Percentiles rank a stretch among this genome's conserved stretches.
These are phyloP conservation scores for Yamadazyma akitaensis DNA, from an alignment of 805 yeast species.

Conservation along the genomic window DNA sequence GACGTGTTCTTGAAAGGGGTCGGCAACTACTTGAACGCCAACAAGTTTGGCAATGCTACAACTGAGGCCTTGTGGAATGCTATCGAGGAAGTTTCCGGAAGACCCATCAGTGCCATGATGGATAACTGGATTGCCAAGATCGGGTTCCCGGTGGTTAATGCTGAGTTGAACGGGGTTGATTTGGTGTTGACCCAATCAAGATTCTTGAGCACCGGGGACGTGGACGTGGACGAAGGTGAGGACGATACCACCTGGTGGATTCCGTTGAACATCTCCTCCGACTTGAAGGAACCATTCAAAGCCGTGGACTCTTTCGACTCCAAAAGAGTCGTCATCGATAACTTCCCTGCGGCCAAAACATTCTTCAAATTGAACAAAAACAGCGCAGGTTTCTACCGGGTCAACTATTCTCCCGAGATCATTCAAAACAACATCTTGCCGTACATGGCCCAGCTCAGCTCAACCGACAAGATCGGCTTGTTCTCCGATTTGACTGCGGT, in stretches of 20 bases:
- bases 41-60: constrained; percentile 67
- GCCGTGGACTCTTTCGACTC: constrained; percentile 23
- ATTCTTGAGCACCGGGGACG: constrained; percentile 63
- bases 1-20: constrained; percentile 72
- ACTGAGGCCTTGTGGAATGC: constrained; percentile 73
- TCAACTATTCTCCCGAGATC: constrained; percentile 44
- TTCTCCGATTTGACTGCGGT: constrained; percentile 51
- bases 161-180: constrained; percentile 32
- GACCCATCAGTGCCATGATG: constrained; percentile 58
- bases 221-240: constrained; percentile 55
- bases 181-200: constrained; percentile 54
- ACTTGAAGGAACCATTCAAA: constrained; percentile 6
- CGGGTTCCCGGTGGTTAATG: constrained; percentile 70
- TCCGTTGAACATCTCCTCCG: constrained; percentile 41
- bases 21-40: constrained; percentile 58
- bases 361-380: constrained; percentile 49
- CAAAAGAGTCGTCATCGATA: constrained; percentile 19
- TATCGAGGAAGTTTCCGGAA: constrained; percentile 58
- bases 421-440: constrained; percentile 40
- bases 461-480: constrained; percentile 52
- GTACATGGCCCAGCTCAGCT: constrained; percentile 34
- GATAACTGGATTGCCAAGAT: constrained; percentile 68
- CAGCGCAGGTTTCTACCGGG: constrained; percentile 52
- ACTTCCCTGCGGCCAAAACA: constrained; percentile 19
- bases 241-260: constrained; percentile 59